These are phyloP conservation scores for Penicillium sp. DNA, from an alignment of 2,329 filamentous ascomycete genomes.

Conservation along the genomic window DNA sequence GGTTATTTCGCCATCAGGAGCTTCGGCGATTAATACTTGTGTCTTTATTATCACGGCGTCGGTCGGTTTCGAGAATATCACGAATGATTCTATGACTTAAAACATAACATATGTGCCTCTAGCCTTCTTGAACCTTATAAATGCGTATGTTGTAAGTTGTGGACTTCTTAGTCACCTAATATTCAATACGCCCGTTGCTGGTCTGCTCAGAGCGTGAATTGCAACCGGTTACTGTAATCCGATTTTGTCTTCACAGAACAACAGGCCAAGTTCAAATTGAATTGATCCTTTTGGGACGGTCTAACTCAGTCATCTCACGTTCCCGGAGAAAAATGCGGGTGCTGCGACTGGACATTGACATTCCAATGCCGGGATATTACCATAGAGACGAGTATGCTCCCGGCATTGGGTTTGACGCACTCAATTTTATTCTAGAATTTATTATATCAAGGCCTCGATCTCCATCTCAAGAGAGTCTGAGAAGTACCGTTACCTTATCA, in stretches of 20 bases:
- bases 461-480: not conserved
- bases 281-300: not conserved
- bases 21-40: not conserved
- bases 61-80: not conserved
- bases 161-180: too few species aligned
- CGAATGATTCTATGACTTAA: conserved; percentile 1
- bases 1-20: not conserved
- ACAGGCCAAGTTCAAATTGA: not conserved
- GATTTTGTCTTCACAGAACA: not conserved
- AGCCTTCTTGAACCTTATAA: too few species aligned
- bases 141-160: too few species aligned
- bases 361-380: conserved; percentile 26
- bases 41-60: not conserved
- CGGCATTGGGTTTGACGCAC: not conserved
- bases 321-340: not conserved
- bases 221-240: not conserved
- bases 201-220: not conserved
- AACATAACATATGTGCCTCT: not conserved
- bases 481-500: not conserved
- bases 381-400: conserved; percentile 20
- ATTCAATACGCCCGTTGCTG: not conserved
- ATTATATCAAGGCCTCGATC: not conserved
- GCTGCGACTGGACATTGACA: conserved; percentile 8
- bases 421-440: not conserved
- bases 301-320: not conserved